Evolutionary conservation across 805 yeast genomes (phyloP).

Genomic region (Candida nanaspora): DNA sequence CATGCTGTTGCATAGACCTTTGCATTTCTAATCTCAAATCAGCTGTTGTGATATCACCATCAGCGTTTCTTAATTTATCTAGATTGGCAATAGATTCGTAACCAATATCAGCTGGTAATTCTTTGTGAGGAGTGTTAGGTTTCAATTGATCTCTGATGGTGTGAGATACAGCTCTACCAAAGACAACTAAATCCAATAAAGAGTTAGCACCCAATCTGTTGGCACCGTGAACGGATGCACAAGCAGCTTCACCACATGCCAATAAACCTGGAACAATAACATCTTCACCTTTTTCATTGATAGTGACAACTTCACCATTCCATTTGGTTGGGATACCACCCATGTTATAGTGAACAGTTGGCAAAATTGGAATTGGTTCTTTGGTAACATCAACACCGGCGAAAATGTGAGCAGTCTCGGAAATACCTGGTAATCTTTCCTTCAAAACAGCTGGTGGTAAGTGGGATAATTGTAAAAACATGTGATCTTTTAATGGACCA

Average conservation of each 20-base stretch:
- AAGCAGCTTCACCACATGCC: slow-evolving; percentile 99
- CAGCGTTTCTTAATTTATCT: slow-evolving; percentile 80
- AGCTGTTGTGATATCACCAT: slow-evolving; percentile 79
- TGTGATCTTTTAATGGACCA: slow-evolving; percentile 93
- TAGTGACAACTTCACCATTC: slow-evolving; percentile 88
- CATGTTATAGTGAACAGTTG: slow-evolving; percentile 99
- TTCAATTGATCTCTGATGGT: slow-evolving; percentile 77
- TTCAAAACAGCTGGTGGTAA: slow-evolving; percentile 85
- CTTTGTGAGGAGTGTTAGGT: slow-evolving; percentile 84
- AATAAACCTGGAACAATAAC: slow-evolving; percentile 84
- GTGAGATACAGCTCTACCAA: slow-evolving; percentile 97
- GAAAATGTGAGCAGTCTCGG: slow-evolving; percentile 96
- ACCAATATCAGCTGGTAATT: slow-evolving; percentile 82
- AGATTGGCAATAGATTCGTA: slow-evolving; percentile 83
- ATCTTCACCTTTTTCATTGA: slow-evolving; percentile 84
- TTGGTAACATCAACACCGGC: slow-evolving; percentile 99
- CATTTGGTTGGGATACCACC: slow-evolving; percentile 99
- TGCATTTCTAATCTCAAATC: slow-evolving; percentile 90
- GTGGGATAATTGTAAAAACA: slow-evolving; percentile 88
- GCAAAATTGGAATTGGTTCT: slow-evolving; percentile 97
- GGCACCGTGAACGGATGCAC: slow-evolving; percentile 99
- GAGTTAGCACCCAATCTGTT: slow-evolving; percentile 99
- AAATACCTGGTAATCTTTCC: slow-evolving; percentile 98
- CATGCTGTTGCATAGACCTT: slow-evolving; percentile 92
- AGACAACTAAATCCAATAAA: slow-evolving; percentile 89